Conservation (phyloP, 2,329 filamentous ascomycete genomes). For the Colletotrichum gigasporum region DNA sequence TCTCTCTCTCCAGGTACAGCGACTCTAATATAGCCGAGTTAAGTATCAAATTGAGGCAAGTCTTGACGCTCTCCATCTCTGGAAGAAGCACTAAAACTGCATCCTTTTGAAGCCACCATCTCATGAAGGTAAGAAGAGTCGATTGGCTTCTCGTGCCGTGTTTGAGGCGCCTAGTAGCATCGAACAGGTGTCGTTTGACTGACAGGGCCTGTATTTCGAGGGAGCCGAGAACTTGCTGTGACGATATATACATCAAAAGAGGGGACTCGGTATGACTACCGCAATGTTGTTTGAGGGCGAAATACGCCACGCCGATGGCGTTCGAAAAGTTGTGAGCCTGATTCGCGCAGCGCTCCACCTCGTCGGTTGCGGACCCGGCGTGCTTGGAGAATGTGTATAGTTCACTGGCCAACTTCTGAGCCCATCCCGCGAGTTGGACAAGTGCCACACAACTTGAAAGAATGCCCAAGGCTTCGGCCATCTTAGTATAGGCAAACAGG, state of each 20-base stretch:
- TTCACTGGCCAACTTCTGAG: not conserved
- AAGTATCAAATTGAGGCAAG: not conserved
- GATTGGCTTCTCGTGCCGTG: no score
- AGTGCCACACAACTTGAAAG: constrained; percentile 18
- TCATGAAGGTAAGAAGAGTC: not conserved
- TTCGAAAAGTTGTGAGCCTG: not conserved
- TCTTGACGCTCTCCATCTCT: not conserved
- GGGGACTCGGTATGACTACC: not conserved
- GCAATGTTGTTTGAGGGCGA: not conserved
- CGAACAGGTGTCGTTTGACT: not conserved
- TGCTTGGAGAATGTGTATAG: not conserved
- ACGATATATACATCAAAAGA: not conserved
- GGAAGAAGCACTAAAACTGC: not conserved
- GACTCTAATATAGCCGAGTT: not conserved
- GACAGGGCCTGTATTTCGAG: not conserved
- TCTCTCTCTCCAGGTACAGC: no score
- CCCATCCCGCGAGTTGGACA: constrained; percentile 12
- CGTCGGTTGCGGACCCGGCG: not conserved
- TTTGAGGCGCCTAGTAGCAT: not conserved
- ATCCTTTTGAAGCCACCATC: constrained; percentile 5
- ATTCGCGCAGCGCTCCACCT: not conserved
- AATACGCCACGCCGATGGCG: not conserved
- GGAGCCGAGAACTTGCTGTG: not conserved
- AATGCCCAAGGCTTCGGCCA: not conserved
- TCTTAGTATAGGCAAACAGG: no score